Conservation (phyloP, 352 stramenopile species). For the Phytopythium sindhum region DNA sequence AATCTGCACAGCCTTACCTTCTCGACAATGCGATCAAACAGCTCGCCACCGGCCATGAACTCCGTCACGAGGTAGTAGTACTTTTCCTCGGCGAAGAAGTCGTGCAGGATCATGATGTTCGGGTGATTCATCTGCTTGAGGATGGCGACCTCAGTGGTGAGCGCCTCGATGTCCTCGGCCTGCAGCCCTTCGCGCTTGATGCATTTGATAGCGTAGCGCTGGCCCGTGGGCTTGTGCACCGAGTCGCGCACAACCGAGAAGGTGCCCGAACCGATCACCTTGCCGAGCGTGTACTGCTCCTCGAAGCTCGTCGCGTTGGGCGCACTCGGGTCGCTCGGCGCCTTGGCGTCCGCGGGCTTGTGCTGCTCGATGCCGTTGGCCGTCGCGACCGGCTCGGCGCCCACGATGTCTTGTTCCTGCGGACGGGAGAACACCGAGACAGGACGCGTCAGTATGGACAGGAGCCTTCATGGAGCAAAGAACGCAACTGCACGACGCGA, state of each 20-base stretch:
- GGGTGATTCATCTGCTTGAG: slow-evolving; percentile 90
- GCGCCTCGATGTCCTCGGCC: slow-evolving; percentile 79
- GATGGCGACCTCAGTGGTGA: slow-evolving; percentile 85
- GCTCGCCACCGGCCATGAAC: slow-evolving; percentile 92
- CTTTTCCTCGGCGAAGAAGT: slow-evolving; percentile 92
- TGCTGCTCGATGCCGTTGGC: slow-evolving; percentile 13
- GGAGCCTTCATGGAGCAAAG: not conserved
- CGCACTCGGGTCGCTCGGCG: slow-evolving; percentile 8
- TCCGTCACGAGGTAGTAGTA: slow-evolving; percentile 98
- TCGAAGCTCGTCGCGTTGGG: slow-evolving; percentile 74
- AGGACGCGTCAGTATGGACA: not conserved
- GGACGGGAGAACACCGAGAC: slow-evolving; percentile 1
- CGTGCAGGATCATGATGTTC: slow-evolving; percentile 92
- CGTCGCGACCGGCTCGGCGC: slow-evolving; percentile 27
- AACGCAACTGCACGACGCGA: not conserved
- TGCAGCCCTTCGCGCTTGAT: slow-evolving; percentile 89
- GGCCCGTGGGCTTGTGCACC: slow-evolving; percentile 75
- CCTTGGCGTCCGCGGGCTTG: slow-evolving; percentile 16
- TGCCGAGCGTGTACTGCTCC: slow-evolving; percentile 82
- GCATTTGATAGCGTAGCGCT: slow-evolving; percentile 91
- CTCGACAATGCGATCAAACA: slow-evolving; percentile 85
- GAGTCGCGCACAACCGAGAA: slow-evolving; percentile 88
- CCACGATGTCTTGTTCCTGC: slow-evolving; percentile 45
- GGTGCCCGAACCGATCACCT: slow-evolving; percentile 86
- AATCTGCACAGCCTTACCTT: slow-evolving; percentile 39